Evolutionary conservation across 495 filamentous ascomycete species (phyloP), one percentile per base, ranked within the genome.

Genomic region (Amniculicola lignicola): DNA sequence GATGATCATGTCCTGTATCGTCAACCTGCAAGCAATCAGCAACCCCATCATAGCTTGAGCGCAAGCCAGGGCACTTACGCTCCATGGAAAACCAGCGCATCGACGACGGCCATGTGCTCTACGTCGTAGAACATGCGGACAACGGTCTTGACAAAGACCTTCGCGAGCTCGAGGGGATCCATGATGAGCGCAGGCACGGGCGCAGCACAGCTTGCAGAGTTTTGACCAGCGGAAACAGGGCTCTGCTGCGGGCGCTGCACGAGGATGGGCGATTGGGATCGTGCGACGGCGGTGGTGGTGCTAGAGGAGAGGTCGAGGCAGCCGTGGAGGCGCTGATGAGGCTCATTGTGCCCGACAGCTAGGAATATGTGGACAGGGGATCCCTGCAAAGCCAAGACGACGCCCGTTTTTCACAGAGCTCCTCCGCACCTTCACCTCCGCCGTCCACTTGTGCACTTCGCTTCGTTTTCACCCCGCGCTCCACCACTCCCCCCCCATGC

Each of bases 91-190:
- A 94, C 83, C 45, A 99, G 80, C 50, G 94, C 90, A 79, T 99
- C 93, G 28, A 99, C 73, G 15, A 96, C 82, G 23, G 96, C 80
- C 55, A 95, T 86, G 63, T 95, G 86, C 53, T 90, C 82, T 42
- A 86, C 90, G 46, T 90, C 82, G 75, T 95, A 95, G 79, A 99
- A 97, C 49, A 90, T 85, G 67, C 93, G 92, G 54, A 83, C 85
- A 46, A 91, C 85, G 63, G 82, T 92, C 67, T 90, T 88, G 50
- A 97, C 84, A 58, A 99, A 85, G 12, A 84, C 83, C 68, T 89
- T 87, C 28, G 90, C 89, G 41, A 93, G 79, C 68, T 95, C 88
- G 88, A 95, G 95, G 10, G 62, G 52, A 54, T 61, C 62, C 56
- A 57, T 60, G 40, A 33, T 36, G 51, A 47, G 23, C 28, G 38